Base-by-base conservation (phyloP, 306 rosid genomes). In the Spatholobus suberectus region DNA sequence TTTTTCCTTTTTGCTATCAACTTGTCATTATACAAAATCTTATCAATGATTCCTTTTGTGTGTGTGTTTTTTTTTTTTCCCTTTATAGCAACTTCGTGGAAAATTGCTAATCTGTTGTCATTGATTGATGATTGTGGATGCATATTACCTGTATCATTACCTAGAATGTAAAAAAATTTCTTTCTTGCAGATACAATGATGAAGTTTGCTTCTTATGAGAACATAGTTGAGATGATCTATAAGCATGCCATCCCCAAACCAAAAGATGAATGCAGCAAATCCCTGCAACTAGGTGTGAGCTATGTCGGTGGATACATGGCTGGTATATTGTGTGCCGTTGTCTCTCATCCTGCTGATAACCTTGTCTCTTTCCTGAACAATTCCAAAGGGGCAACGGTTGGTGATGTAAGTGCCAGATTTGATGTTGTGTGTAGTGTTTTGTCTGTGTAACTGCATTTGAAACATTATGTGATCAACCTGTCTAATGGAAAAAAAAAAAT, bases 311-410 rank as follows among this genome's bases (percentile, higher is more conserved):
- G 99, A 85, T 95, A 93, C 10, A 73, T 95, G 44, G 99, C 99
- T 12, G 99, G 99, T 17, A 89, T 95, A 54, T 85, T 93, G 49
- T 95, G 99, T 85, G 94, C 99, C 4, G 15, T 92, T 52, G 93
- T 95, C 83, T 95, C 98, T 86, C 98, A 95, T 81, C 98, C 98
- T 54, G 98, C 98, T 9, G 98, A 95, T 83, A 95, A 92, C 84
- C 93, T 95, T 2, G 98, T 95, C 79, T 95, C 97, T 80, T 95
- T 95, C 81, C 92, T 95, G 57, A 95, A 95, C 91, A 95, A 88
- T 83, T 93, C 98, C 35, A 90, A 92, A 85, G 98, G 98, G 26
- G 96, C 98, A 40, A 95, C 92, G 12, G 92, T 92, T 84, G 88
- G 88, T 83, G 98, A 95, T 76, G 98, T 92, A 73, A 93, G 97